These are phyloP conservation scores for Colletotrichum incanum DNA, from an alignment of 2,329 filamentous ascomycete genomes.

Conservation along the genomic window DNA sequence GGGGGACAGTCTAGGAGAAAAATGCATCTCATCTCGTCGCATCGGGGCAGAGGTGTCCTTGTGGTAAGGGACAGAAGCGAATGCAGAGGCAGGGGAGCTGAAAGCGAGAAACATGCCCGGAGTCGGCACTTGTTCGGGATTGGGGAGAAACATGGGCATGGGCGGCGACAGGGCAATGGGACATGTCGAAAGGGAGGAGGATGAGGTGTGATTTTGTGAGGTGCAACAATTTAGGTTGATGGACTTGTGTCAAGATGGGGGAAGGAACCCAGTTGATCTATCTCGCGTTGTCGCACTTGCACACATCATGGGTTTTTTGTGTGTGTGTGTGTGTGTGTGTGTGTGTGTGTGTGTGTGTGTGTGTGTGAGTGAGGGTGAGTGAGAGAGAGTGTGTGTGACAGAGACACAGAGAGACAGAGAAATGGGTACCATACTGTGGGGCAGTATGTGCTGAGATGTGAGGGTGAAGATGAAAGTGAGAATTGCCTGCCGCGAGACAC, in stretches of 20 bases:
- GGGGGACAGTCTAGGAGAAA: background rate
- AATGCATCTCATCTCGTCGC: background rate
- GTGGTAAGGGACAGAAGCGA: too few relatives aligned
- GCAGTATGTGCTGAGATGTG: background rate
- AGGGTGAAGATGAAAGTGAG: background rate
- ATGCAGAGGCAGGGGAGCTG: background rate
- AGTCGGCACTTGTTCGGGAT: background rate
- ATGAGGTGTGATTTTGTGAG: background rate
- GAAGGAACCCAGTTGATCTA: slow-evolving; percentile 14
- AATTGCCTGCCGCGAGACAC: background rate
- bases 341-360: background rate
- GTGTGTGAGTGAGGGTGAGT: too few relatives aligned
- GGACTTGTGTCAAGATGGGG: slow-evolving; percentile 13
- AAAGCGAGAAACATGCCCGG: background rate
- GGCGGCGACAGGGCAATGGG: background rate
- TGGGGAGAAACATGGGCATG: background rate
- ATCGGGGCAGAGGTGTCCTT: too few relatives aligned
- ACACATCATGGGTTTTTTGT: too few relatives aligned
- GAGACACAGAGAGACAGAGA: too few relatives aligned
- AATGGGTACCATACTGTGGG: too few relatives aligned
- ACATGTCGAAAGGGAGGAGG: background rate
- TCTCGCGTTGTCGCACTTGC: slow-evolving; percentile 1
- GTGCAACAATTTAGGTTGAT: slow-evolving; percentile 22
- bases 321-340: background rate
- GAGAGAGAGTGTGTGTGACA: too few relatives aligned